phyloP scores from a whole-genome alignment of 164 flowering plant genomes.

The Nymphaea colorata region DNA sequence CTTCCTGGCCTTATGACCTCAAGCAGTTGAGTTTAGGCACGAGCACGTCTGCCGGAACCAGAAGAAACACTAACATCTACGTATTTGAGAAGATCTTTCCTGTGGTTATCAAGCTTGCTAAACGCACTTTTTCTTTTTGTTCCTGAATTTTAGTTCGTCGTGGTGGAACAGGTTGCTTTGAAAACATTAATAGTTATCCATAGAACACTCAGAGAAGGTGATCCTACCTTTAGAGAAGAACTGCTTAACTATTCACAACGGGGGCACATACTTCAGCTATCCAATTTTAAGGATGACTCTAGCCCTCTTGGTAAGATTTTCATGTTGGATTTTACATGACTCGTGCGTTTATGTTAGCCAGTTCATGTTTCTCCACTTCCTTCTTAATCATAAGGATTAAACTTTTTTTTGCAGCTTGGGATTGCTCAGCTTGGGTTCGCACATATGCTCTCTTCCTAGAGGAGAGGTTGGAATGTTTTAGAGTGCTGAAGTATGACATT shows the following conservation, averaged over 20 bases:
- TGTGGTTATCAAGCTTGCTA: no score
- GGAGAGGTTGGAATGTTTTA: conserved; percentile 83
- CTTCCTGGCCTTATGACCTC: not conserved
- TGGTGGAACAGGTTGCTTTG: conserved; percentile 64
- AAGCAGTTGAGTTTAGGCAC: not conserved
- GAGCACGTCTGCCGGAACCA: not conserved
- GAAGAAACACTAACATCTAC: not conserved
- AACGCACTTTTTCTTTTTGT: not conserved
- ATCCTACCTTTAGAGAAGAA: conserved; percentile 96
- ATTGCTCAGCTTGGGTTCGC: conserved; percentile 96
- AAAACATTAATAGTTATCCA: conserved; percentile 90
- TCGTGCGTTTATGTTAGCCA: not conserved
- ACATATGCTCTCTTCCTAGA: conserved; percentile 92
- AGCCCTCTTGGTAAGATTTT: conserved; percentile 63
- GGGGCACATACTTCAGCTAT: conserved; percentile 67
- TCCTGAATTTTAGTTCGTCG: not conserved
- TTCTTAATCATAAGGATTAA: not conserved
- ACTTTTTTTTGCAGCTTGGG: conserved; percentile 66
- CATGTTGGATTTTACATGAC: not conserved
- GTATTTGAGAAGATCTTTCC: not conserved
- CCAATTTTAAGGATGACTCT: conserved; percentile 94
- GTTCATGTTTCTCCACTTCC: not conserved
- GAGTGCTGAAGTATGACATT: conserved; percentile 69
- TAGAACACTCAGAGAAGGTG: conserved; percentile 89
- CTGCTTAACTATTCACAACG: conserved; percentile 53